Base-by-base conservation (phyloP, 768 basidiomycete genomes). In the Lyophyllum semitale region DNA sequence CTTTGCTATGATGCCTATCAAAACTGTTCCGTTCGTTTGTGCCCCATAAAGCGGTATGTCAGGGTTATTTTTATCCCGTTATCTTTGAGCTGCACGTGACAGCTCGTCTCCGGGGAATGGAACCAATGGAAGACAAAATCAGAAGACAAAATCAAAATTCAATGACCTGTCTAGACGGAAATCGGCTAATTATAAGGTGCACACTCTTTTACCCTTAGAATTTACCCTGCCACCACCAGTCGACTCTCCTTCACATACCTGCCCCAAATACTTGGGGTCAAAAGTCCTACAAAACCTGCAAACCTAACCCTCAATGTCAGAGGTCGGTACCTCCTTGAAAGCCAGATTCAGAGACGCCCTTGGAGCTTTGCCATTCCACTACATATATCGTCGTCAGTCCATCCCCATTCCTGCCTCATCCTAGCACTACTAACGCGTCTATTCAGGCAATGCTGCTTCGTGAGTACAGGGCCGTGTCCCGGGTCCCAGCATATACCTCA, bases 381-480 rank as follows among this genome's bases (percentile, higher is more conserved):
- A 44, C 17, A 44, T 57, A 38, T n/a, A 46, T 41, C 53, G 51
- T 13, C 59, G 63, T 64, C 46, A 53, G 63, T 53, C 32, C 29
- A n/a, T 29, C 26, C 13, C 9, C 4, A 23, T 42, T 18, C n/a
- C 18, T n/a, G 4, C 23, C 26, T 32, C 17, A 40, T 33, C n/a
- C 40, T 3, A 26, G 37, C n/a, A 26, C 30, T 13, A 35, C 49
- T 55, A 15, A 53, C 25, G 11, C 13, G 35, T 27, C 13, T 25
- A 30, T 27, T 13, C 26, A 63, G 64, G 64, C 48, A 58, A 63
- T 63, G 59, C 23, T 8, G n/a, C 51, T 27, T 46, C 48, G 60
- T 66, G 37, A 59, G 64, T 63, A 18, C 12, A 27, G 18, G 7
- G 7, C 25, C 46, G 29, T 25, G 5, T 17, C 8, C 3, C 40